These are phyloP conservation scores for Mucor mucedo DNA, from an alignment of 371 early-diverging fungal species.

Conservation along the genomic window DNA sequence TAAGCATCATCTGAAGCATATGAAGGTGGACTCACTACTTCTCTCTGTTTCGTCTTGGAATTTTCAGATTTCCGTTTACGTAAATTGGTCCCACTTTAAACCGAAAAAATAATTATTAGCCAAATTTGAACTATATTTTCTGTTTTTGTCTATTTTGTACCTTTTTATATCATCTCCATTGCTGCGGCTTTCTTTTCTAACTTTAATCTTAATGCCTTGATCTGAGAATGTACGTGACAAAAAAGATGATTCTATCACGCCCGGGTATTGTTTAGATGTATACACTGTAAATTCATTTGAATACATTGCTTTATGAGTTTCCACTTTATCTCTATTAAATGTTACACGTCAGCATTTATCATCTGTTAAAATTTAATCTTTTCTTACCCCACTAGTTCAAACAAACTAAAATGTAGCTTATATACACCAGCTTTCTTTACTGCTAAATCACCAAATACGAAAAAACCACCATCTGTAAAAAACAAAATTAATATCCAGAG, in stretches of 20 bases:
- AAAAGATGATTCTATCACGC: constrained; percentile 85
- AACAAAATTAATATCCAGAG: neutral
- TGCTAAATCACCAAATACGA: constrained; percentile 93
- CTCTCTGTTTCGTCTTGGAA: constrained; percentile 1
- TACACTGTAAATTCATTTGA: constrained; percentile 80
- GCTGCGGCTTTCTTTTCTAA: constrained; percentile 65
- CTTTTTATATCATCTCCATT: too few species aligned
- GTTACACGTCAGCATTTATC: neutral
- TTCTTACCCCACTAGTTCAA: constrained; percentile 80
- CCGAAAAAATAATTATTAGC: neutral
- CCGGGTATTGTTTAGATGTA: constrained; percentile 87
- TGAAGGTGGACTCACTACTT: constrained; percentile 4
- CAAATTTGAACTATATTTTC: constrained; percentile 25
- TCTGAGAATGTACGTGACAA: constrained; percentile 87
- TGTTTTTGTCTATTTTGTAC: too few species aligned
- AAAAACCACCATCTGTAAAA: constrained; percentile 80
- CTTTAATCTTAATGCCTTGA: constrained; percentile 90
- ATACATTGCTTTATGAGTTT: constrained; percentile 67
- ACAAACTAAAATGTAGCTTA: constrained; percentile 83
- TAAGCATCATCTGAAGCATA: constrained; percentile 10
- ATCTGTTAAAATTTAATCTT: neutral
- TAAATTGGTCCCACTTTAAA: constrained; percentile 14
- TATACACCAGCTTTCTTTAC: constrained; percentile 86
- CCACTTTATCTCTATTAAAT: constrained; percentile 57
- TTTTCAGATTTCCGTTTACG: constrained; percentile 12